phyloP scores from a whole-genome alignment of 2,329 filamentous ascomycete genomes.

The Emmonsia crescens region DNA sequence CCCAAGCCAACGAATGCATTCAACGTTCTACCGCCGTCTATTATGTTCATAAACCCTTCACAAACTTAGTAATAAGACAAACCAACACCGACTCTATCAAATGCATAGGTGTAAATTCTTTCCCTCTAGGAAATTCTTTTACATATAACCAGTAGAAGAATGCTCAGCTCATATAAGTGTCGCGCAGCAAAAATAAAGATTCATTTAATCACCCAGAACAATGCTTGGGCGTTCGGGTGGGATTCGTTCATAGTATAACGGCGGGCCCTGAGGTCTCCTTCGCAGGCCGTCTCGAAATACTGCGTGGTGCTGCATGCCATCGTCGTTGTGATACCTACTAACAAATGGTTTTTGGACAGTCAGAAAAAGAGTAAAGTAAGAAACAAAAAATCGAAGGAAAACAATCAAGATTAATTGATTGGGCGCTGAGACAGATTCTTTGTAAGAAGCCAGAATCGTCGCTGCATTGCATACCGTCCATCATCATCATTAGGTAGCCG shows the following conservation, averaged over 20 bases:
- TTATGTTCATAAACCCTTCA: background rate
- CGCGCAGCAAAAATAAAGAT: background rate
- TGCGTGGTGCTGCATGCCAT: background rate
- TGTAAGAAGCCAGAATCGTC: background rate
- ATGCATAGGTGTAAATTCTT: background rate
- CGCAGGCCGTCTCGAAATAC: background rate
- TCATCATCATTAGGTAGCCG: conserved; percentile 10
- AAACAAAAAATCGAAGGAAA: background rate
- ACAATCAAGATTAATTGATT: background rate
- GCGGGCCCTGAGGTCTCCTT: background rate
- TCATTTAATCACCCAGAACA: background rate
- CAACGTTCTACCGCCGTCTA: background rate
- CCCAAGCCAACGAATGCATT: background rate
- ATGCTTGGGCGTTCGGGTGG: background rate
- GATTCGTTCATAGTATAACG: background rate
- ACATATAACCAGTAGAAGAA: background rate
- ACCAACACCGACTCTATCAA: background rate
- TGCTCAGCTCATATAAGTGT: background rate
- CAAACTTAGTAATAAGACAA: background rate
- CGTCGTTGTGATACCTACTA: background rate
- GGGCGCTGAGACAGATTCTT: background rate
- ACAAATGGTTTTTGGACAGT: background rate
- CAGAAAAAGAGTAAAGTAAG: background rate
- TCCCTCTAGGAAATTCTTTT: background rate
- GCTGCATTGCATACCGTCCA: conserved; percentile 17